Evolutionary conservation across 139 green algal species (phyloP).

Genomic region (Volvox reticuliferus): DNA sequence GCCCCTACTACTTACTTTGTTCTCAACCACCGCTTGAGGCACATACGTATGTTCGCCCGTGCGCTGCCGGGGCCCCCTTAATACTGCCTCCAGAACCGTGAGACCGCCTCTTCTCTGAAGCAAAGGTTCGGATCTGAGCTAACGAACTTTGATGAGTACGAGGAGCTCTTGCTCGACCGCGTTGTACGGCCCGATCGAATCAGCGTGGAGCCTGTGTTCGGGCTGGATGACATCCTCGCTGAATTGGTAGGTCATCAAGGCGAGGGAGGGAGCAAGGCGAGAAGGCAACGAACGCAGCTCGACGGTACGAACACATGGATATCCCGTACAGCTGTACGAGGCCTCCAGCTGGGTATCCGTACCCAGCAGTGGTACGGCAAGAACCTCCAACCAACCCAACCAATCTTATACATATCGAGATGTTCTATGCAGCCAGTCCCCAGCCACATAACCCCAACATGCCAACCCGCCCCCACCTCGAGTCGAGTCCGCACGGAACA

Average conservation of each 20-base stretch:
- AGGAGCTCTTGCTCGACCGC: background rate
- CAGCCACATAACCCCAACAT: background rate
- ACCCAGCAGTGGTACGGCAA: background rate
- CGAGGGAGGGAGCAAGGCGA: background rate
- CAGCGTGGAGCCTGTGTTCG: background rate
- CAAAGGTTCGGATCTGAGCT: background rate
- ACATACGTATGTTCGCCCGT: too few species aligned
- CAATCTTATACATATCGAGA: background rate
- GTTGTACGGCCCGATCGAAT: background rate
- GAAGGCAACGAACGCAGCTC: background rate
- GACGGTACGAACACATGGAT: background rate
- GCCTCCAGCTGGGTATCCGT: background rate
- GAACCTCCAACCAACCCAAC: background rate
- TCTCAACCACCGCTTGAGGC: too few species aligned
- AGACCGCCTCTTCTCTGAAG: background rate
- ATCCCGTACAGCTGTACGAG: background rate
- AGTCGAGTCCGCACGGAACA: background rate
- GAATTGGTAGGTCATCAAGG: background rate
- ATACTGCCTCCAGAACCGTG: background rate
- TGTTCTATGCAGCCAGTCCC: background rate
- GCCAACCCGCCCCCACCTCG: too few species aligned
- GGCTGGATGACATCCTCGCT: background rate
- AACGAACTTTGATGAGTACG: background rate
- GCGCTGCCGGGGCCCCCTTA: too few species aligned
- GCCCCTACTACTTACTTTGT: too few species aligned